Conservation (phyloP, 1,284 basidiomycete genomes). For the Lignosus rhinocerotis region DNA sequence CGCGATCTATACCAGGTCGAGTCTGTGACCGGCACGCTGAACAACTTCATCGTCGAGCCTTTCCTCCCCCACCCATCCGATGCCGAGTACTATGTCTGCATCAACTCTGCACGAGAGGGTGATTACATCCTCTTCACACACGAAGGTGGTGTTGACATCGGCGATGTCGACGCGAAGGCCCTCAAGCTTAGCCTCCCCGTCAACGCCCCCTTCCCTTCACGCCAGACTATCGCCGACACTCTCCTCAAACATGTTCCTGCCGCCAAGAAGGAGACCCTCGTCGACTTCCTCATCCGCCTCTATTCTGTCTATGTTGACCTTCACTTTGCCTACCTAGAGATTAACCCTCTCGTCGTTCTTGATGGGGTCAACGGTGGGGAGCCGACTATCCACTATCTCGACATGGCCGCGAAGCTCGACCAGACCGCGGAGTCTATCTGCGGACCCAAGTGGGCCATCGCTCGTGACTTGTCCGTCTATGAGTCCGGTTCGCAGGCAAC, state of each 20-base stretch:
- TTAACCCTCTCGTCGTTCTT: conserved; percentile 97
- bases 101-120: conserved; percentile 94
- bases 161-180: conserved; percentile 98
- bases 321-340: conserved; percentile 99
- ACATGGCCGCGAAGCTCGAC: conserved; percentile 99
- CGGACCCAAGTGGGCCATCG: conserved; percentile 98
- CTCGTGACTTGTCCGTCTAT: conserved; percentile 84
- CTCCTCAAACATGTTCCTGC: conserved; percentile 82
- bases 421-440: conserved; percentile 98
- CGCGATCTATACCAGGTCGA: conserved; percentile 66
- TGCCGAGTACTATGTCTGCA: conserved; percentile 98
- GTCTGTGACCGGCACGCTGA: conserved; percentile 90
- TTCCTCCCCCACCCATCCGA: conserved; percentile 95
- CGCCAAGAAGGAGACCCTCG: conserved; percentile 82
- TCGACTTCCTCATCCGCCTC: conserved; percentile 93
- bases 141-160: conserved; percentile 98
- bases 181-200: conserved; percentile 89
- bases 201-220: conserved; percentile 75
- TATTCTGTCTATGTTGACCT: conserved; percentile 98
- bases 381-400: conserved; percentile 92
- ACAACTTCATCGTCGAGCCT: conserved; percentile 98
- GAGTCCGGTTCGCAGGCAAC: conserved; percentile 47
- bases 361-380: conserved; percentile 76
- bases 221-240: conserved; percentile 71
- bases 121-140: conserved; percentile 99